Conservation (phyloP, 1,284 basidiomycete species). For the Ceratobasidium sp. region DNA sequence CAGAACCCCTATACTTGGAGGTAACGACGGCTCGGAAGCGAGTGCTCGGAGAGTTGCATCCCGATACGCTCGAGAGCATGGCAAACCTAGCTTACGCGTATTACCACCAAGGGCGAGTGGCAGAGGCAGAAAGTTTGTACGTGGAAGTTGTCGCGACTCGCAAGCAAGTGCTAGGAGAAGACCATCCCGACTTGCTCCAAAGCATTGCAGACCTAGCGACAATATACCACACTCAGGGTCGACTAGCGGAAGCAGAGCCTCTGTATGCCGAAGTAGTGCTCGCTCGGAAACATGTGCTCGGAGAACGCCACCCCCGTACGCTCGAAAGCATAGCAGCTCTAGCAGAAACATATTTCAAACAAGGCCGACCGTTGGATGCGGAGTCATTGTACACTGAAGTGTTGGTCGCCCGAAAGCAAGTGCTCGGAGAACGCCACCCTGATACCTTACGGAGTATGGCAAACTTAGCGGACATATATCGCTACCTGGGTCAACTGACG, state of each 20-base stretch:
- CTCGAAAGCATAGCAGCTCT: neutral
- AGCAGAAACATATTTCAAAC: no score
- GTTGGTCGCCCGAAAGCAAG: neutral
- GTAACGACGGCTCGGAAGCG: neutral
- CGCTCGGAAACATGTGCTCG: neutral
- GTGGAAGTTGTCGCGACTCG: neutral
- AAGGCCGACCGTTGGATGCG: no score
- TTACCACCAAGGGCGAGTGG: neutral
- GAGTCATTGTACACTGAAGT: neutral
- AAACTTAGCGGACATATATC: neutral
- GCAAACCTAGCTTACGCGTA: neutral
- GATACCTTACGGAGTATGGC: no score
- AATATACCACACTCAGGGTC: neutral
- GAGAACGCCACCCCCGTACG: neutral
- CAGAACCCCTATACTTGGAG: neutral
- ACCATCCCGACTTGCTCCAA: slow-evolving; percentile 11
- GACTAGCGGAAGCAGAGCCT: neutral
- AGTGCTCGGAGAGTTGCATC: neutral
- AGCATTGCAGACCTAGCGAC: neutral
- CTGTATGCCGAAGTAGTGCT: neutral
- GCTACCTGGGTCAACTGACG: neutral
- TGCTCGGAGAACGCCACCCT: slow-evolving; percentile 7
- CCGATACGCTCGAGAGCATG: neutral
- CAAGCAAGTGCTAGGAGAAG: no score
- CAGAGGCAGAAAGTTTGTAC: neutral